Base-by-base conservation (phyloP, 2,329 filamentous ascomycete species). In the Fusarium haematococcum region DNA sequence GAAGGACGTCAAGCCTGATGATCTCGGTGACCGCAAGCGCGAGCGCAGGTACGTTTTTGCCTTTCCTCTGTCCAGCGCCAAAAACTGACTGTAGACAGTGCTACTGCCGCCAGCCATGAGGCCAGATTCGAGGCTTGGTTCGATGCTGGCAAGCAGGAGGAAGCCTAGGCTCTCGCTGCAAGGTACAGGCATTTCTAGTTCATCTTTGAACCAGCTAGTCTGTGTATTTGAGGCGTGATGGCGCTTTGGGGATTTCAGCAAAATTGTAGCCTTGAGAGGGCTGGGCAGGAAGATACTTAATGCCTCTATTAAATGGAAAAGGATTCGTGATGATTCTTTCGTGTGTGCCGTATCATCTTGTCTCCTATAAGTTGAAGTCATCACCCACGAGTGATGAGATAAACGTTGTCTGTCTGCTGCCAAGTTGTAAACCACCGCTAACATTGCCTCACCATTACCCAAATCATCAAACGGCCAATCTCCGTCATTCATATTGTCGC, bases 41-140 rank as follows among this genome's bases (percentile, higher is more conserved):
- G 70, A 76, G 39, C 61, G 48, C 62, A 79, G 75, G 78, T 79
- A 73, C 20, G 60, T 45, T 27, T 27, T 20, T 16, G 30, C 13
- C 18, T 35, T 23, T 6, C 23, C 45, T 27, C 35, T 16, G n/a
- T 57, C 5, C 10, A n/a, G 32, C 30, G 14, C 27, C 10, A 32
- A 2, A n/a, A 14, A 25, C 65, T 78, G 23, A 78, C 48, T 25
- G 9, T 6, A 18, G 27, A 23, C 18, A 79, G 77, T 48, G 62
- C 64, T 50, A 72, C 75, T 14, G 58, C 71, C 52, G 30, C 58
- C 25, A 41, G 52, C n/a, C 16, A 66, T 4, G 65, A 73, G 2
- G 30, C 18, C 8, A 52, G 57, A 25, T 79, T 75, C 32, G 57
- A 66, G n/a, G 32, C 62, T 5, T 78, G 76, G 73, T 14, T 74